Base-by-base conservation (phyloP, 2,329 filamentous ascomycete species). In the Penicillium sp. region DNA sequence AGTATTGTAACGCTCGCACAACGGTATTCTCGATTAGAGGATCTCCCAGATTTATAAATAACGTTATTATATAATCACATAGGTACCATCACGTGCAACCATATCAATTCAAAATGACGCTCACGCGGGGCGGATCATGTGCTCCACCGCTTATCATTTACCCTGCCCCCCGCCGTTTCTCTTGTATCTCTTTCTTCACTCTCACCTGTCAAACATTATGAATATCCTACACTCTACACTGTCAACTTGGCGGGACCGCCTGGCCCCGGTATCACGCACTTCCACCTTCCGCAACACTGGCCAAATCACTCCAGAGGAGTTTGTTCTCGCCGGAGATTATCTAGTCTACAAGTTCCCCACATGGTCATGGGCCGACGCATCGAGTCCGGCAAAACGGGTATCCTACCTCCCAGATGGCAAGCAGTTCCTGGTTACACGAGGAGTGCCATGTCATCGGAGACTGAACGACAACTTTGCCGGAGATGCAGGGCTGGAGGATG, bases 291-390 rank as follows among this genome's bases (percentile, higher is more conserved):
- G 93, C 68, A 84, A 86, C 68, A 96, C 92, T 5, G 94, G 94
- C 64, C 90, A 97, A 79, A 94, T 99, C 77, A 97, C 93, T 0
- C 93, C 93, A 19, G 93, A 97, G 71, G 94, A 99, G 82, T 99
- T 99, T 76, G 83, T 97, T 50, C 88, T 90, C 4, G 94, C 94
- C 4, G 94, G 94, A 68, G 94, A 99, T 79, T 99, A 97, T 75
- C 87, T 99, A 38, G 92, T 96, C 70, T 96, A 95, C 86, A 97
- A 97, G 81, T 99, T 99, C 78, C 94, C 93, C 9, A 96, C 93
- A 57, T 99, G 94, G 94, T 89, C 91, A 49, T 99, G 94, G 94
- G 87, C 89, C 64, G 91, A 94, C 68, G 92, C 93, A 65, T 90
- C 93, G 54, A 86, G 87, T n/a, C 84, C 87, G 1, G 83, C 85